These are phyloP conservation scores for Trypanosomatidae sp. DNA, from an alignment of 208 protist genomes.

Conservation along the genomic window DNA sequence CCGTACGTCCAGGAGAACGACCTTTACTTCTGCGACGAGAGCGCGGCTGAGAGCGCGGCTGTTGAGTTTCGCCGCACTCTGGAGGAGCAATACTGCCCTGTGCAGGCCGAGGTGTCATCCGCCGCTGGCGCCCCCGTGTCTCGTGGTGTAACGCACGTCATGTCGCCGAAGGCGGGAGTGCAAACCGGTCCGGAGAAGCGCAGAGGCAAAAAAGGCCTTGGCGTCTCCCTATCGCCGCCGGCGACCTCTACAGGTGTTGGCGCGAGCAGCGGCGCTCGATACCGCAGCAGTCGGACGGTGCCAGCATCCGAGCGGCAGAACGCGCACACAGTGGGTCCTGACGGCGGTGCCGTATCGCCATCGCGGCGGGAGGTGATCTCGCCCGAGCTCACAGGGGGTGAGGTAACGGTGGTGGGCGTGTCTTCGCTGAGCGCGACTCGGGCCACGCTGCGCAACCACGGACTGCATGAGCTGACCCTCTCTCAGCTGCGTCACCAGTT, in stretches of 20 bases:
- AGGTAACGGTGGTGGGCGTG: neutral
- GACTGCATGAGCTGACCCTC: slow-evolving; percentile 52
- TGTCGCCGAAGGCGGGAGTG: neutral
- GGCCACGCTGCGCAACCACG: slow-evolving; percentile 8
- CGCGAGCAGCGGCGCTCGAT: neutral
- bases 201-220: neutral
- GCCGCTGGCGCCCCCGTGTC: neutral
- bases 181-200: slow-evolving; percentile 10
- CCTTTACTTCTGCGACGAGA: slow-evolving; percentile 44
- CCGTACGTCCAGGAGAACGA: slow-evolving; percentile 68
- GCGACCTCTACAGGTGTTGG: neutral
- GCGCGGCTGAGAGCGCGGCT: slow-evolving; percentile 20
- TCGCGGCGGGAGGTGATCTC: neutral
- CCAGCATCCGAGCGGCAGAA: slow-evolving; percentile 7
- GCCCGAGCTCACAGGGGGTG: neutral
- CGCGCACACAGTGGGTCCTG: neutral
- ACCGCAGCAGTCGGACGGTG: neutral
- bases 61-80: slow-evolving; percentile 12
- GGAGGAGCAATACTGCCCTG: slow-evolving; percentile 7
- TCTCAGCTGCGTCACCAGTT: slow-evolving; percentile 71
- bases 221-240: neutral
- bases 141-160: neutral
- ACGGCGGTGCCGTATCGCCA: neutral
- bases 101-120: slow-evolving; percentile 1
- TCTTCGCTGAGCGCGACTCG: neutral